Evolutionary conservation across 306 rosid species (phyloP).

Genomic region (Pterocarpus santalinus): DNA sequence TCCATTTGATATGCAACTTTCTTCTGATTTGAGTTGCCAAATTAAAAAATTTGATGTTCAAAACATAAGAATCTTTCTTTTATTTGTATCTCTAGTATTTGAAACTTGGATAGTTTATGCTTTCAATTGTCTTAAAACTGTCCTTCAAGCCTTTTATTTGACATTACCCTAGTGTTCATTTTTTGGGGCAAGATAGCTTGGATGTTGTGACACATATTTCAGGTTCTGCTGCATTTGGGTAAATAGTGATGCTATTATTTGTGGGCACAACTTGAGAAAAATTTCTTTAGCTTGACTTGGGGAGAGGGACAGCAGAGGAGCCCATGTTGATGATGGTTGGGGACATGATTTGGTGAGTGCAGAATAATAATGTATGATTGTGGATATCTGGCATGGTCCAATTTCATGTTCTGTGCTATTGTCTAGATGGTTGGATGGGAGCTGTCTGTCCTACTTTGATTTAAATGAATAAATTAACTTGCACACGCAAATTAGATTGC

Average conservation of each 20-base stretch:
- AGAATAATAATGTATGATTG: slow-evolving; percentile 45
- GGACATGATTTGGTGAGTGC: slow-evolving; percentile 50
- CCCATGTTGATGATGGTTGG: slow-evolving; percentile 44
- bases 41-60: not conserved
- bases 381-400: slow-evolving; percentile 37
- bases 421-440: slow-evolving; percentile 43
- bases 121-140: not conserved
- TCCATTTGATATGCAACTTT: slow-evolving; percentile 19
- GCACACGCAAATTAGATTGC: slow-evolving; percentile 6
- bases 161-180: slow-evolving; percentile 25
- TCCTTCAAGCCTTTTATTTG: not conserved
- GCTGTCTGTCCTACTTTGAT: slow-evolving; percentile 45
- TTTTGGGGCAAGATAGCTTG: slow-evolving; percentile 33
- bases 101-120: not conserved
- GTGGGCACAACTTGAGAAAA: slow-evolving; percentile 43
- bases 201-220: slow-evolving; percentile 29
- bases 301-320: slow-evolving; percentile 38
- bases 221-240: slow-evolving; percentile 36
- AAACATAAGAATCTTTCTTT: not conserved
- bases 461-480: not conserved
- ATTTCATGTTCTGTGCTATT: slow-evolving; percentile 42
- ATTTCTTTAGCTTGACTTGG: slow-evolving; percentile 31
- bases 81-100: not conserved
- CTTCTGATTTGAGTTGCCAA: not conserved
- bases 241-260: slow-evolving; percentile 29